phyloP scores from a whole-genome alignment of 345 rosid genomes.

The Populus euphratica region DNA sequence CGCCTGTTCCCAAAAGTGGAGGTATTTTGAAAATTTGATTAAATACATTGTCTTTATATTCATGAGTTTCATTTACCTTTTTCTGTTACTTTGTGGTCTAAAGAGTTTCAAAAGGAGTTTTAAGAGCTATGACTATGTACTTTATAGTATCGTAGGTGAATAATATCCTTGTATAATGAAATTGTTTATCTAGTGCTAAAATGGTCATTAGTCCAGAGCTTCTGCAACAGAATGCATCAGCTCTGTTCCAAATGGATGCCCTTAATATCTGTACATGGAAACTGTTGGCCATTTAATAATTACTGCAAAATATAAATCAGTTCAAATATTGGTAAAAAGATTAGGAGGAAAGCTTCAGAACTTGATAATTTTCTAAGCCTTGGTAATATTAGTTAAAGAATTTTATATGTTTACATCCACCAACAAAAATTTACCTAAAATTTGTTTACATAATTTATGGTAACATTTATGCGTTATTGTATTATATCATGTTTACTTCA shows the following conservation, averaged over 20 bases:
- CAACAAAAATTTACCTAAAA: neutral
- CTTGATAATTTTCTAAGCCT: neutral
- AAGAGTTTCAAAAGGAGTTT: neutral
- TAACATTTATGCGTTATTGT: neutral
- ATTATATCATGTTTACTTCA: neutral
- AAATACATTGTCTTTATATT: slow-evolving; percentile 9
- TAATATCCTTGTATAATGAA: neutral
- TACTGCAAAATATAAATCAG: neutral
- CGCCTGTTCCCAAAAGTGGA: slow-evolving; percentile 64
- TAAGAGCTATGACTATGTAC: neutral
- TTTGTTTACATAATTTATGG: neutral
- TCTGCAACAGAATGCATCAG: neutral
- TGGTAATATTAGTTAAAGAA: neutral
- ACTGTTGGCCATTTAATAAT: neutral
- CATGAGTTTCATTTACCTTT: neutral
- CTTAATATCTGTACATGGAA: neutral
- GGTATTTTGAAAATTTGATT: slow-evolving; percentile 37
- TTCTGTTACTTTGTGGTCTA: neutral
- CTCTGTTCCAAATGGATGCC: neutral
- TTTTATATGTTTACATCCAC: neutral
- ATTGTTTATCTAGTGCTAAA: neutral
- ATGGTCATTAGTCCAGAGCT: neutral
- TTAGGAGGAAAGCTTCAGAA: neutral
- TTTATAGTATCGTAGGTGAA: too few relatives aligned
- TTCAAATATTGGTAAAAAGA: neutral